Conservation (phyloP, 768 basidiomycete species). For the Pisolithus tinctorius region DNA sequence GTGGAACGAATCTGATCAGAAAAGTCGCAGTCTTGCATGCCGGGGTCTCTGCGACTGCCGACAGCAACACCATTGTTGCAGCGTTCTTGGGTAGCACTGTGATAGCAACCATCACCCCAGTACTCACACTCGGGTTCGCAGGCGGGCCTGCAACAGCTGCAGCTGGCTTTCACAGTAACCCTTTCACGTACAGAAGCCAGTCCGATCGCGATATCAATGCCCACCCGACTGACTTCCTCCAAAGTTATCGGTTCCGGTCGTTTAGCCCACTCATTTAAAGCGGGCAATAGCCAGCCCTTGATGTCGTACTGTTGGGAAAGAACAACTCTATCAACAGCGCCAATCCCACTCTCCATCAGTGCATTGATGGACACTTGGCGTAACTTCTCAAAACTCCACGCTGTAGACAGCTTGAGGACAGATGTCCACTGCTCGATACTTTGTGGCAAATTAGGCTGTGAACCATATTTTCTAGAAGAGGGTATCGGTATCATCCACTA, state of each 20-base stretch:
- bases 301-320: slow-evolving; percentile 26
- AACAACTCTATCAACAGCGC: slow-evolving; percentile 28
- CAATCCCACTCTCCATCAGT: slow-evolving; percentile 3
- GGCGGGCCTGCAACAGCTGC: no score
- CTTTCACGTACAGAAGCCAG: slow-evolving; percentile 10
- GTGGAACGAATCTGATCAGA: no score
- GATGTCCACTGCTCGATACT: slow-evolving; percentile 28
- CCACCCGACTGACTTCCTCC: slow-evolving; percentile 24
- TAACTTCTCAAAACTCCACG: slow-evolving; percentile 29
- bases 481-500: neutral
- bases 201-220: slow-evolving; percentile 12
- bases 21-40: no score
- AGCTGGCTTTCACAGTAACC: neutral
- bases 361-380: slow-evolving; percentile 22
- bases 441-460: neutral
- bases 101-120: no score
- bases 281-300: slow-evolving; percentile 29
- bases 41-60: no score
- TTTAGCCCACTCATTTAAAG: slow-evolving; percentile 27
- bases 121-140: no score
- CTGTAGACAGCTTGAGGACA: slow-evolving; percentile 30
- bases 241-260: slow-evolving; percentile 4
- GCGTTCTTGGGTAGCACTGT: no score
- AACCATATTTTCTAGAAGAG: neutral
- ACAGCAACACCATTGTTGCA: no score